phyloP scores from a whole-genome alignment of 202 grass and related monocot genomes.

The Alloteropsis angusta region DNA sequence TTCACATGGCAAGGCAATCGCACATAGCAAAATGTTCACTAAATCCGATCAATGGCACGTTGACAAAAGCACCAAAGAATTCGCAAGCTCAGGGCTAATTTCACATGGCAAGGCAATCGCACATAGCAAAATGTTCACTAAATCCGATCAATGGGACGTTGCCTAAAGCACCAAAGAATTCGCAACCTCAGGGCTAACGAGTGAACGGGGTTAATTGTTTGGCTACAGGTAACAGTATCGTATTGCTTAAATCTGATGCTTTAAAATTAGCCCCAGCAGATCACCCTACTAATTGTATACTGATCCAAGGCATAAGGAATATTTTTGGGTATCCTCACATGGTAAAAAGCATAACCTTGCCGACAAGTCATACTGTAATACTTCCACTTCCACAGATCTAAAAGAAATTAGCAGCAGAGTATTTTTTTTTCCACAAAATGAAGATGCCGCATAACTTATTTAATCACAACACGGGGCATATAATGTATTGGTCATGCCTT shows the following conservation, averaged over 20 bases:
- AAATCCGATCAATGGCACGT: neutral
- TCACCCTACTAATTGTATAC: neutral
- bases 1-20: no score
- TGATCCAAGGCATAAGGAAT: neutral
- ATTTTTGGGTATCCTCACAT: neutral
- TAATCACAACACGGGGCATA: neutral
- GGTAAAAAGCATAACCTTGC: neutral
- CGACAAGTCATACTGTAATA: neutral
- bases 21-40: no score
- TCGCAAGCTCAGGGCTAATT: neutral
- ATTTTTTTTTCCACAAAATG: neutral
- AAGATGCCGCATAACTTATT: neutral
- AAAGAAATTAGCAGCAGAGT: neutral
- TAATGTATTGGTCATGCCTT: neutral
- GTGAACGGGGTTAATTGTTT: neutral
- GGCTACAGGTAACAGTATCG: neutral
- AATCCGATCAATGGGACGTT: neutral
- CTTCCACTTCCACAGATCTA: neutral
- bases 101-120: no score
- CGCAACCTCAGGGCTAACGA: neutral
- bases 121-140: no score
- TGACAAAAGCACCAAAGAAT: neutral
- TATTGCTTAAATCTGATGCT: no score
- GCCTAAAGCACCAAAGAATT: neutral
- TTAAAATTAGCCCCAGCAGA: neutral